Evolutionary conservation across 2,329 filamentous ascomycete genomes (phyloP).

Genomic region (Aspergillus novofumigatus): DNA sequence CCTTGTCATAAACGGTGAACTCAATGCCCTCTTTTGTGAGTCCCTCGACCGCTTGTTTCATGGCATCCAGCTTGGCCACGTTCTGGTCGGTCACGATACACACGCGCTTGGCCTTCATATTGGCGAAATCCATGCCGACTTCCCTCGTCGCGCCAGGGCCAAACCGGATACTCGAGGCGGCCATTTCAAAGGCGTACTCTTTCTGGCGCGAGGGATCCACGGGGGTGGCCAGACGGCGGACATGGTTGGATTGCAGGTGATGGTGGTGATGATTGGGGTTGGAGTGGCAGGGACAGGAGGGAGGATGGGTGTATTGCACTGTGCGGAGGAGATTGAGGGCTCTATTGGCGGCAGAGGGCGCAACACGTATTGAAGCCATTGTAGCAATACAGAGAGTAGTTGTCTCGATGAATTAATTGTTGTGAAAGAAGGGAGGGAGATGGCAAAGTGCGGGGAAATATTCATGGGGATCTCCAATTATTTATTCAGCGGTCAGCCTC

Average conservation of each 20-base stretch:
- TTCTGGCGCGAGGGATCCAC: conserved; percentile 68
- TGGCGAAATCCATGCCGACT: conserved; percentile 95
- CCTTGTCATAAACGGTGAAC: conserved; percentile 76
- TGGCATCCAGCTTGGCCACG: conserved; percentile 76
- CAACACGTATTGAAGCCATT: conserved; percentile 38
- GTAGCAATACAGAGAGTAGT: no score
- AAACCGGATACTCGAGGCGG: conserved; percentile 88
- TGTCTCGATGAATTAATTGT: no score
- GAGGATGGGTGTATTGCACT: conserved; percentile 86
- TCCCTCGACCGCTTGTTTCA: conserved; percentile 82
- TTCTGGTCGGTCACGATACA: conserved; percentile 87
- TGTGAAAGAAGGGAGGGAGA: conserved; percentile 1
- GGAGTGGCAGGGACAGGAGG: conserved; percentile 85
- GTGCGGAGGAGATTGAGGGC: conserved; percentile 67
- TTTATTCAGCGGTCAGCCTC: conserved; percentile 3
- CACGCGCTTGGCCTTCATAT: conserved; percentile 81
- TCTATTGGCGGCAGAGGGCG: conserved; percentile 44
- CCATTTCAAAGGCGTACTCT: conserved; percentile 99
- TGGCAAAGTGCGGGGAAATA: conserved; percentile 16
- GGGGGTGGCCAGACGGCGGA: conserved; percentile 68
- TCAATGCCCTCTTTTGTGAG: conserved; percentile 72
- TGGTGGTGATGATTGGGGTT: conserved; percentile 80
- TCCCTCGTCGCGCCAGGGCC: conserved; percentile 90
- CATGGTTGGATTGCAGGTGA: conserved; percentile 60
- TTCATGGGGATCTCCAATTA: conserved; percentile 15